These are phyloP conservation scores for Scedosporium boydii DNA, from an alignment of 2,329 filamentous ascomycete genomes.

Conservation along the genomic window DNA sequence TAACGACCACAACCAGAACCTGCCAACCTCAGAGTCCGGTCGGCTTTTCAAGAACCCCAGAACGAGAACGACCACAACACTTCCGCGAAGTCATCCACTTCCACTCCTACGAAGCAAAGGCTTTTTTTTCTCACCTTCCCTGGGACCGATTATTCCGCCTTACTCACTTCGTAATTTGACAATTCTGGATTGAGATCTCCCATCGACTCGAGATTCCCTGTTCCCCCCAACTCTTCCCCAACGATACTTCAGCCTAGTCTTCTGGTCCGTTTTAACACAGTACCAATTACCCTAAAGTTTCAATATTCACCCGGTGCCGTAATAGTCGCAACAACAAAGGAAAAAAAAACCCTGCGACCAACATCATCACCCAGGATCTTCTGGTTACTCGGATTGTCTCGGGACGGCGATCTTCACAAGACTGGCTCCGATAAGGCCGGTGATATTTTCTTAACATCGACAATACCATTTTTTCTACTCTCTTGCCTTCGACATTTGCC, in stretches of 20 bases:
- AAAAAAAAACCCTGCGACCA: not conserved
- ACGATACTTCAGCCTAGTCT: not conserved
- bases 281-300: not conserved
- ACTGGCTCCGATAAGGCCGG: not conserved
- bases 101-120: not conserved
- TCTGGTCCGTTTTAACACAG: not conserved
- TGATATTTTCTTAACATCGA: not conserved
- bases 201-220: not conserved
- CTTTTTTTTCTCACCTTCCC: not conserved
- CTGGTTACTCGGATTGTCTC: constrained; percentile 7
- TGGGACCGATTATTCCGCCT: not conserved
- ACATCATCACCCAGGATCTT: constrained; percentile 6
- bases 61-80: not conserved
- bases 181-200: not conserved
- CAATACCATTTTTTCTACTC: constrained; percentile 7
- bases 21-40: too few species aligned
- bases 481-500: constrained; percentile 11
- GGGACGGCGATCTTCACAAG: not conserved
- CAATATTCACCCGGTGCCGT: not conserved
- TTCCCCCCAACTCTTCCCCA: not conserved
- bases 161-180: not conserved
- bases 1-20: too few species aligned
- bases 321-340: not conserved
- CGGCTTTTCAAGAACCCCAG: not conserved
- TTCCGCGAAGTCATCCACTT: not conserved